phyloP scores from a whole-genome alignment of 768 basidiomycete species.

The Cystobasidiopsis lactophilus region DNA sequence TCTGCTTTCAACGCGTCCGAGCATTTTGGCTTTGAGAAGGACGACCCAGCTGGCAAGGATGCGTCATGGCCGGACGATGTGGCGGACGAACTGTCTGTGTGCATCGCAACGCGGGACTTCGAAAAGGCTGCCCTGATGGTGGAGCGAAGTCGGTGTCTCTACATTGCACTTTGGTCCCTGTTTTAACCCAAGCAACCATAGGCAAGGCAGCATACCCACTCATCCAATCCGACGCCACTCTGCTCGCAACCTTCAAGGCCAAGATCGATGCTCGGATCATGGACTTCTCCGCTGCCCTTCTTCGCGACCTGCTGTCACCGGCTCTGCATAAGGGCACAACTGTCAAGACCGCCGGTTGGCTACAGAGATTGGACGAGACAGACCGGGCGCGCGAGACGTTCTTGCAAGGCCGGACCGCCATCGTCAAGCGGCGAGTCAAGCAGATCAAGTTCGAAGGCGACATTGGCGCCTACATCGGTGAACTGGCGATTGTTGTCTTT shows the following conservation, averaged over 20 bases:
- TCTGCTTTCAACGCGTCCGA: slow-evolving; percentile 1
- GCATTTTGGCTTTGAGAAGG: slow-evolving; percentile 23
- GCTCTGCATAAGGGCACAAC: slow-evolving; percentile 55
- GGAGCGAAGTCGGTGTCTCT: slow-evolving; percentile 41
- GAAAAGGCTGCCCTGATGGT: slow-evolving; percentile 61
- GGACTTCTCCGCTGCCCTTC: slow-evolving; percentile 17
- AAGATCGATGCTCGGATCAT: slow-evolving; percentile 16
- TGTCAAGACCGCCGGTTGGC: slow-evolving; percentile 45
- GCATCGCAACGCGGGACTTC: slow-evolving; percentile 76
- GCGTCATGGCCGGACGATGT: slow-evolving; percentile 73
- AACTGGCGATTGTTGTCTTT: slow-evolving; percentile 71
- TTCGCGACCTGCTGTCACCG: slow-evolving; percentile 36
- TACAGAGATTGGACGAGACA: slow-evolving; percentile 52
- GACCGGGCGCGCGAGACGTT: slow-evolving; percentile 64
- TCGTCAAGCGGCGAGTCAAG: slow-evolving; percentile 54
- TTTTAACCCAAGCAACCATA: slow-evolving; percentile 17
- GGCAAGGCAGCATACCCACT: slow-evolving; percentile 30
- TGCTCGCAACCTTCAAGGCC: slow-evolving; percentile 12
- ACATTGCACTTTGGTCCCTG: background rate
- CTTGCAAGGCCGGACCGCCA: slow-evolving; percentile 48
- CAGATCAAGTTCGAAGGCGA: slow-evolving; percentile 79
- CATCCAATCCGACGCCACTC: slow-evolving; percentile 13
- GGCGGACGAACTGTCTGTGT: slow-evolving; percentile 72
- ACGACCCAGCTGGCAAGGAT: slow-evolving; percentile 55
- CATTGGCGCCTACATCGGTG: slow-evolving; percentile 59